Conservation (phyloP, 305 asterid species). For the Fraxinus dipetala region DNA sequence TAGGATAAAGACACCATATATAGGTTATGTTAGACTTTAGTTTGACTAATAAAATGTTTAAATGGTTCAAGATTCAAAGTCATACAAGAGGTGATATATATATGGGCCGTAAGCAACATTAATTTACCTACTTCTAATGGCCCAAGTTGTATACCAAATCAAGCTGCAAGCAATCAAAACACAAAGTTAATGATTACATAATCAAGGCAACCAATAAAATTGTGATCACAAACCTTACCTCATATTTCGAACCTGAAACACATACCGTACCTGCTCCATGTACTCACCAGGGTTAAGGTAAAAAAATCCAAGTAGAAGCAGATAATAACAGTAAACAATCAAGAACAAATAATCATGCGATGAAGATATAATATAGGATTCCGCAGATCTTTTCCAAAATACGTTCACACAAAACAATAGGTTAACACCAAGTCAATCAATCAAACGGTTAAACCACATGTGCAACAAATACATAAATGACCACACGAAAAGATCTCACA, state of each 20-base stretch:
- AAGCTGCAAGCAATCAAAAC: background rate
- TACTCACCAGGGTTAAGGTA: background rate
- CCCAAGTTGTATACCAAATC: background rate
- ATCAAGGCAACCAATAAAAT: background rate
- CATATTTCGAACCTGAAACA: background rate
- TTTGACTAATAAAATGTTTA: too few species aligned
- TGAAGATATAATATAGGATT: background rate
- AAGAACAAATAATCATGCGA: too few species aligned
- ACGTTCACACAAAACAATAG: background rate
- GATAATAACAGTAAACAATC: too few species aligned
- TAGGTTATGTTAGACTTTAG: background rate
- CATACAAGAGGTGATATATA: too few species aligned
- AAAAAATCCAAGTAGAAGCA: background rate
- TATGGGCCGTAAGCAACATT: background rate
- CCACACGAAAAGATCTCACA: background rate
- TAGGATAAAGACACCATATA: too few species aligned
- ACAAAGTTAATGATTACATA: too few species aligned
- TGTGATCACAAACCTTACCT: background rate
- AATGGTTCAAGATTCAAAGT: background rate
- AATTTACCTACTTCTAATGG: background rate
- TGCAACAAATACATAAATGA: background rate
- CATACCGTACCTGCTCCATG: background rate
- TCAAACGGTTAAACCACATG: background rate
- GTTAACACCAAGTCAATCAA: background rate
- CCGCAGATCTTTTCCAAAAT: background rate